Evolutionary conservation across 2,329 filamentous ascomycete species (phyloP).

Genomic region (Stromatinia cepivora): DNA sequence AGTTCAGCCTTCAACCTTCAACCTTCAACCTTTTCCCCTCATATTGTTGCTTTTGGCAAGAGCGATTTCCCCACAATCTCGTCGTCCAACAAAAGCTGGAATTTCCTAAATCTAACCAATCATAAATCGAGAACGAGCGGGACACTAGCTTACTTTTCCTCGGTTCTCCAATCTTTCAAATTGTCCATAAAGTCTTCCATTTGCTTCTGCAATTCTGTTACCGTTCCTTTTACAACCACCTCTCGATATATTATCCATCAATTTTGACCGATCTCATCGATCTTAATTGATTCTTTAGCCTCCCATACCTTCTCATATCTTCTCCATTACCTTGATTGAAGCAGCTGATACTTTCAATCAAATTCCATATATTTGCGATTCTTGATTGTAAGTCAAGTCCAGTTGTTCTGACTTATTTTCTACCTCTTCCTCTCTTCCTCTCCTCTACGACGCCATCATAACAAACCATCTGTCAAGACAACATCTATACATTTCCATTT

Average conservation of each 20-base stretch:
- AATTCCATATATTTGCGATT: background rate
- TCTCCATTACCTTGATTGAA: background rate
- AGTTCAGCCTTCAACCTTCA: background rate
- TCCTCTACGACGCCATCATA: background rate
- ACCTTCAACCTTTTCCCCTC: background rate
- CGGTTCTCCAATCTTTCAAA: background rate
- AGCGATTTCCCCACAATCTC: background rate
- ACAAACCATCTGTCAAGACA: background rate
- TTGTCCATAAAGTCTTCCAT: background rate
- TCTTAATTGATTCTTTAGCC: background rate
- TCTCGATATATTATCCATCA: background rate
- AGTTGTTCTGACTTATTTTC: background rate
- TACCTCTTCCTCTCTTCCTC: background rate
- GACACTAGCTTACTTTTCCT: background rate
- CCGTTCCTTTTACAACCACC: background rate
- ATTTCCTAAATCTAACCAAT: background rate
- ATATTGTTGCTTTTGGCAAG: background rate
- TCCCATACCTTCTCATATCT: background rate
- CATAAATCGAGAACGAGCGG: background rate
- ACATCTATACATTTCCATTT: background rate
- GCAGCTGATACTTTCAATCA: conserved; percentile 1
- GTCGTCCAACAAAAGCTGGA: background rate
- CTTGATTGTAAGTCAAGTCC: conserved; percentile 6
- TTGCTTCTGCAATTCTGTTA: background rate
- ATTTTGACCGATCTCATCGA: background rate